These are phyloP conservation scores for Sporisorium scitamineum DNA, from an alignment of 1,284 basidiomycete species.

Conservation along the genomic window DNA sequence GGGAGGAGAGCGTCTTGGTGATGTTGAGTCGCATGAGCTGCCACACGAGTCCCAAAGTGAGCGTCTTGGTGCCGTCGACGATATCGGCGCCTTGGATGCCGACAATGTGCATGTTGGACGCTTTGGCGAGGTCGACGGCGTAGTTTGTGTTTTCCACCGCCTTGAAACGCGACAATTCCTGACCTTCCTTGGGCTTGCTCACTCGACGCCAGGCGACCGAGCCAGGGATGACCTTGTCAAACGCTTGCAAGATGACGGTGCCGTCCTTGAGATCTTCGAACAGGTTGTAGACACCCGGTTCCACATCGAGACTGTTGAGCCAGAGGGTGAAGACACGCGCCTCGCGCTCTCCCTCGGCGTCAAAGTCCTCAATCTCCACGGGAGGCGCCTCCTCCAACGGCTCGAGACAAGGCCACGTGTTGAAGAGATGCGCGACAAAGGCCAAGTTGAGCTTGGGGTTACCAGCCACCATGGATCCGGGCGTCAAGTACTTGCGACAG, in stretches of 20 bases:
- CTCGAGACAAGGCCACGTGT: constrained; percentile 81
- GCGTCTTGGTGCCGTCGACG: constrained; percentile 88
- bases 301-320: constrained; percentile 96
- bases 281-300: constrained; percentile 94
- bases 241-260: constrained; percentile 89
- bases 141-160: constrained; percentile 99
- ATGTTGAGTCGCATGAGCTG: constrained; percentile 96
- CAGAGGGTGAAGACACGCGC: constrained; percentile 97
- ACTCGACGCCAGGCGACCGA: constrained; percentile 93
- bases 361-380: constrained; percentile 90
- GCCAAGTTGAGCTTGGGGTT: constrained; percentile 99
- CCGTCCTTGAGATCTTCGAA: constrained; percentile 96
- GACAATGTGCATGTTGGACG: constrained; percentile 93
- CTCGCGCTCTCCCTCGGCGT: constrained; percentile 97
- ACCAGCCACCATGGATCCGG: constrained; percentile 88
- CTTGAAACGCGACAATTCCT: constrained; percentile 92
- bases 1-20: constrained; percentile 84
- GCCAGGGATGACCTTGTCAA: constrained; percentile 93
- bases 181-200: constrained; percentile 85
- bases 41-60: constrained; percentile 96
- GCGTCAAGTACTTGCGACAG: constrained; percentile 94
- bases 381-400: constrained; percentile 86
- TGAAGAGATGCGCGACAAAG: constrained; percentile 98
- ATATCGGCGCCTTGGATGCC: constrained; percentile 98
- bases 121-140: constrained; percentile 88